Percentiles rank a stretch among this genome's conserved stretches.
Evolutionary conservation across 768 basidiomycete genomes (phyloP).

Genomic region (Tylopilus rubrobrunneus): DNA sequence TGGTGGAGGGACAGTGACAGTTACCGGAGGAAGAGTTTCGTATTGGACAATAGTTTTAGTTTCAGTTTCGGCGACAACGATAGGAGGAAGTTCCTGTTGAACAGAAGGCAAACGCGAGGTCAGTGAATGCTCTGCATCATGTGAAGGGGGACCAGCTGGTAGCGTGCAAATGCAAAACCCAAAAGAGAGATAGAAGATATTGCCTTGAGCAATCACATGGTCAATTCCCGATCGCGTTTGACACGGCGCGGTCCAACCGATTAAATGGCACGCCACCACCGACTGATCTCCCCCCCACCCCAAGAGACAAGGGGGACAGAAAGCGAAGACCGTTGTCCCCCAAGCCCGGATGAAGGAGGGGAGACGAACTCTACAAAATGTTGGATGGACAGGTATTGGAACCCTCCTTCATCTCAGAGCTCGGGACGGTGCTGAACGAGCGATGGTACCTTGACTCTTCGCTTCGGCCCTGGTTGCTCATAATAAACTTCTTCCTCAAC

Average conservation of each 20-base stretch:
- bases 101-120: slow-evolving; percentile 24
- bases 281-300: slow-evolving; percentile 36
- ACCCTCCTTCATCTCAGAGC: slow-evolving; percentile 93
- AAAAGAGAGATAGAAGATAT: slow-evolving; percentile 28
- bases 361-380: slow-evolving; percentile 71
- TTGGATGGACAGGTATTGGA: slow-evolving; percentile 31
- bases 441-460: slow-evolving; percentile 90
- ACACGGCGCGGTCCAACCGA: slow-evolving; percentile 32
- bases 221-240: slow-evolving; percentile 19
- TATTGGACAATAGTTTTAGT: slow-evolving; percentile 61
- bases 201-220: slow-evolving; percentile 30
- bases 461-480: slow-evolving; percentile 63
- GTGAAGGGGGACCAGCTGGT: slow-evolving; percentile 38
- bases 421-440: slow-evolving; percentile 80
- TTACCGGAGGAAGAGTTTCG: slow-evolving; percentile 49
- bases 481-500: slow-evolving; percentile 82
- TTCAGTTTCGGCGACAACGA: slow-evolving; percentile 47
- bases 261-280: slow-evolving; percentile 23
- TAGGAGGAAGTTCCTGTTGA: slow-evolving; percentile 40
- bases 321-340: slow-evolving; percentile 72
- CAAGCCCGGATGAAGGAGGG: slow-evolving; percentile 89
- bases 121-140: slow-evolving; percentile 30
- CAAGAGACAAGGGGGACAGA: slow-evolving; percentile 69
- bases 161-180: slow-evolving; percentile 21
- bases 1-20: slow-evolving; percentile 69